Evolutionary conservation across 345 rosid species (phyloP), one percentile per base, ranked within the genome.

Genomic region (Fremontodendron californicum): DNA sequence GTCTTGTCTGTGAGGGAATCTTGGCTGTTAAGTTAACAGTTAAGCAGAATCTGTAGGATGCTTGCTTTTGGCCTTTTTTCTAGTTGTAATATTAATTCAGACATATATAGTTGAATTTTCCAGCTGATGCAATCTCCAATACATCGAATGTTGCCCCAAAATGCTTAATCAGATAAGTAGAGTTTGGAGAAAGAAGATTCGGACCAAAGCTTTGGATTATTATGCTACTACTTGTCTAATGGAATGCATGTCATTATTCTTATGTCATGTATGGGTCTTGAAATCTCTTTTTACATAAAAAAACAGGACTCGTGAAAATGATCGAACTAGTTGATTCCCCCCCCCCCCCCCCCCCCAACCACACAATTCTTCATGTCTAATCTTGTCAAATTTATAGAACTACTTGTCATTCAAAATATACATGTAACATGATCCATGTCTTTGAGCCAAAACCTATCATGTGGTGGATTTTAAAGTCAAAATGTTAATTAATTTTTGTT

Each of bases 51-150:
- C 82, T 63, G 5, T 10, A 2, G 16, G 73, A 33, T 52, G 75
- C 78, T 75, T n/a, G 73, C 15, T 3, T 62, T 81, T 79, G 86
- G 72, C 83, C 2, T 3, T 33, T 46, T 16, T 71, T 71, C 33
- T 54, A 16, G 18, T 66, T 77, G 81, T 78, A 57, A 63, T 31
- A 15, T 5, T 69, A 27, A 5, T 63, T 64, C 6, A 19, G 10
- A 33, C 16, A 40, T n/a, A n/a, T n/a, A n/a, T 15, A 39, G 57
- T 78, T 78, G 75, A 70, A 35, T 45, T 37, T 40, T 75, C n/a
- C 31, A 37, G 72, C 46, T 80, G 57, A 55, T 48, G 77, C 73
- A 21, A 74, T 19, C 9, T 12, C 46, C 12, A 37, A 67, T 11
- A 76, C 3, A 37, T 52, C 49, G 54, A 67, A 63, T 62, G 66